Conservation (phyloP, 2,329 filamentous ascomycete genomes). For the Claviceps pazoutovae region DNA sequence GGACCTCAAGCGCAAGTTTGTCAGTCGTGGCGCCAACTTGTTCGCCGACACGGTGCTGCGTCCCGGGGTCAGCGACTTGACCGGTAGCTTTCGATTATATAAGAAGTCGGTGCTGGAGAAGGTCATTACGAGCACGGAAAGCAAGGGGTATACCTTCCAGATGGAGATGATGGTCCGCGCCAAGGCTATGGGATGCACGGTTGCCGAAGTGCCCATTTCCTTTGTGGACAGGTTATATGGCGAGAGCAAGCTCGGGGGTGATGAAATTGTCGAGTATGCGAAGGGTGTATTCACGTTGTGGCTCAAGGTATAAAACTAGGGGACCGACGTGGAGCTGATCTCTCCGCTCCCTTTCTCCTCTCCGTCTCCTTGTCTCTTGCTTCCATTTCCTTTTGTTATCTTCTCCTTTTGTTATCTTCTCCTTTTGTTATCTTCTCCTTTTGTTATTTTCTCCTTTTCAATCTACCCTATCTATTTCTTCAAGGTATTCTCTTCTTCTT, state of each 20-base stretch:
- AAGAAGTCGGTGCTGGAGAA: conserved; percentile 81
- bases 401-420: neutral
- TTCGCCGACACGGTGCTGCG: conserved; percentile 90
- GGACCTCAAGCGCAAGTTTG: conserved; percentile 84
- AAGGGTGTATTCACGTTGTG: conserved; percentile 70
- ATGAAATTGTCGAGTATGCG: conserved; percentile 93
- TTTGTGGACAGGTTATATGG: conserved; percentile 95
- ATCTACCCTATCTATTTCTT: neutral
- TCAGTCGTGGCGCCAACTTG: conserved; percentile 78
- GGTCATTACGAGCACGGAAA: conserved; percentile 81
- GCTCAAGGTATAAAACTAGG: conserved; percentile 49
- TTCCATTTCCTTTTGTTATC: neutral
- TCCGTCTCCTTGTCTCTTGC: neutral
- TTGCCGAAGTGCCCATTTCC: conserved; percentile 88
- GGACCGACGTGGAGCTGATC: neutral
- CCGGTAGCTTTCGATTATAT: conserved; percentile 87
- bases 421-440: too few species aligned
- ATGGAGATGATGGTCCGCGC: conserved; percentile 99
- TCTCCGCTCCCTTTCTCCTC: neutral
- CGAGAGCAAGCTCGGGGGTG: conserved; percentile 84
- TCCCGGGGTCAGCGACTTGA: conserved; percentile 89
- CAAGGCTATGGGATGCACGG: conserved; percentile 87
- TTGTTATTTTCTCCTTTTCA: neutral
- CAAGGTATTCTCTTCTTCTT: too few species aligned
- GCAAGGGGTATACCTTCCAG: conserved; percentile 97